These are phyloP conservation scores for Auxenochlorella pyrenoidosa DNA, from an alignment of 139 green algal genomes.

Conservation along the genomic window DNA sequence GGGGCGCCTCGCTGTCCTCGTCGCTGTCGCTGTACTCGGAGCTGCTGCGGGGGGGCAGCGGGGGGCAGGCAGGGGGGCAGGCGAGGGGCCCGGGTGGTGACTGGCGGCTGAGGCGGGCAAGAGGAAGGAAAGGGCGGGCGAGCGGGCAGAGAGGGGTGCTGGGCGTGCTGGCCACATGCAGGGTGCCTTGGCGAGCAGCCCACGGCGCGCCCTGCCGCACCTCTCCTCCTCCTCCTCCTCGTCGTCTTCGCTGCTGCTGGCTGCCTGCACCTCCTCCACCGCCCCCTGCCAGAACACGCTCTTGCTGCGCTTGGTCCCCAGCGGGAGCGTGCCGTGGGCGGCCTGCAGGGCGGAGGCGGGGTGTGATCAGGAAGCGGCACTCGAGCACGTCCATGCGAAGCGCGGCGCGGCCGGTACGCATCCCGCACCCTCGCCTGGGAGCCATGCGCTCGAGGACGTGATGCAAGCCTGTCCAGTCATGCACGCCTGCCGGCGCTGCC, in stretches of 20 bases:
- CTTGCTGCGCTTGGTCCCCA: slow-evolving; percentile 36
- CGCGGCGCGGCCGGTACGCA: too few relatives aligned
- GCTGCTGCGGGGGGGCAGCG: not conserved
- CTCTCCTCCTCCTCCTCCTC: slow-evolving; percentile 34
- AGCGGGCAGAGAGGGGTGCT: too few relatives aligned
- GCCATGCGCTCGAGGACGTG: not conserved
- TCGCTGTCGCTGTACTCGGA: slow-evolving; percentile 37
- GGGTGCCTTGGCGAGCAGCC: too few relatives aligned
- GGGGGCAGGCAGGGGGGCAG: not conserved
- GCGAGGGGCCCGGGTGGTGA: not conserved
- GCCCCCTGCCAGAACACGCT: slow-evolving; percentile 7
- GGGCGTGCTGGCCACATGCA: too few relatives aligned
- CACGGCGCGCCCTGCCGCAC: not conserved
- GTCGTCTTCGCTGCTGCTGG: slow-evolving; percentile 19
- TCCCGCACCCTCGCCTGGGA: too few relatives aligned
- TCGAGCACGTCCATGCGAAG: not conserved
- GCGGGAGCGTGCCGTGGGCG: slow-evolving; percentile 42
- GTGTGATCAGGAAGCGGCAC: too few relatives aligned
- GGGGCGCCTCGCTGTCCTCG: slow-evolving; percentile 30
- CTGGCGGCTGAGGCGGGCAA: not conserved
- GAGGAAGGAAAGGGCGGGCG: not conserved
- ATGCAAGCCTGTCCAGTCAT: too few relatives aligned
- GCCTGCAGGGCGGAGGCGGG: not conserved
- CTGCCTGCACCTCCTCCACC: slow-evolving; percentile 18
- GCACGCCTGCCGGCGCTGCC: too few relatives aligned